Evolutionary conservation across 1,139 yeast genomes (phyloP).

Genomic region (Taphrina wiesneri): DNA sequence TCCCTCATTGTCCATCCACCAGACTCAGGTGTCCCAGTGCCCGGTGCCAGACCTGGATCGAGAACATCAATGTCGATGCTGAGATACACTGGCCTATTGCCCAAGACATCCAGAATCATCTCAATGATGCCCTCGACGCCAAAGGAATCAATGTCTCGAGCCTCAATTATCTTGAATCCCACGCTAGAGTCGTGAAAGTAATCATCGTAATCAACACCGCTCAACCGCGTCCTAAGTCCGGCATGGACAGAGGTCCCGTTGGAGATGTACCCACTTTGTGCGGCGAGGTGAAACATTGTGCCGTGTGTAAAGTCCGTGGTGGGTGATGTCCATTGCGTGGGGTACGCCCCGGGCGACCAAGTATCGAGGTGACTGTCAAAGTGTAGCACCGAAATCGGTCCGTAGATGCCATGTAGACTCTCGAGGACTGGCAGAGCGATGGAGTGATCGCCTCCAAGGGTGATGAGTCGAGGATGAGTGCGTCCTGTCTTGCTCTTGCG

Average conservation of each 20-base stretch:
- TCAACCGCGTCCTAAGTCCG: constrained; percentile 68
- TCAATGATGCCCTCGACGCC: constrained; percentile 53
- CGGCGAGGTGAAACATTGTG: constrained; percentile 78
- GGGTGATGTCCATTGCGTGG: constrained; percentile 68
- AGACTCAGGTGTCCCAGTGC: constrained; percentile 80
- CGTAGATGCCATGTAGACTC: constrained; percentile 60
- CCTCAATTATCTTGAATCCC: constrained; percentile 62
- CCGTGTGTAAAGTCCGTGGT: constrained; percentile 66
- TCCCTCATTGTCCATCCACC: constrained; percentile 84
- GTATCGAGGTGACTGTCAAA: constrained; percentile 45
- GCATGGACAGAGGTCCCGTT: constrained; percentile 64
- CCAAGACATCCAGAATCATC: constrained; percentile 55
- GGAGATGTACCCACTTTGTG: constrained; percentile 62
- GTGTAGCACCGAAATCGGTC: constrained; percentile 67
- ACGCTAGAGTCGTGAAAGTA: constrained; percentile 64
- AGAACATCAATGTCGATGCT: constrained; percentile 78
- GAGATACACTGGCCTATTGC: constrained; percentile 62
- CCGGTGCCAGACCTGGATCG: constrained; percentile 78
- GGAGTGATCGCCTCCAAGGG: constrained; percentile 79
- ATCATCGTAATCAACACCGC: constrained; percentile 59
- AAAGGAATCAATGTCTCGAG: constrained; percentile 66
- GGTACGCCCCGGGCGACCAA: constrained; percentile 59
- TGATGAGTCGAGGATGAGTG: constrained; percentile 47
- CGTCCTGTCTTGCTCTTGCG: constrained; percentile 31
- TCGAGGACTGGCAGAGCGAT: constrained; percentile 69